Base-by-base conservation (phyloP, 78 protist genomes). In the Diacronema lutheri region DNA sequence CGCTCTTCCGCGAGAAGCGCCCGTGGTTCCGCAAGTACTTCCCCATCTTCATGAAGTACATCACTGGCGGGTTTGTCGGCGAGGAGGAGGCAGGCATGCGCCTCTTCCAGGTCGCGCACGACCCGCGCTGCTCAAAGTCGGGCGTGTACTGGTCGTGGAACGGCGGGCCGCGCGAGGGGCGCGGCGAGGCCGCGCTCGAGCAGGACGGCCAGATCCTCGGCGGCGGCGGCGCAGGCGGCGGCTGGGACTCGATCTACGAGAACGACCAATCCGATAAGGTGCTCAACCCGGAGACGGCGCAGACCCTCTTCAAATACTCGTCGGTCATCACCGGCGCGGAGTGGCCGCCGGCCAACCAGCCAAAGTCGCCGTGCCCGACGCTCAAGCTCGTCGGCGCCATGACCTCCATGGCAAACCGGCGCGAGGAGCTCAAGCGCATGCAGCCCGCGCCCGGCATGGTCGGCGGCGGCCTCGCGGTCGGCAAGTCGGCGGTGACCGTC, bases 91-190 rank as follows among this genome's bases (percentile, higher is more conserved):
- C 88, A 9, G 88, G 82, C 33, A 4, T 21, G 81, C 88, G 88
- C 29, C 38, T 81, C 37, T 81, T 81, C 85, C 85, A 81, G 69
- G 55, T 41, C 9, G 38, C 41, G 57, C 87, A 83, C 41, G 87
- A 83, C 50, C 80, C 79, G 19, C 79, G 81, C n/a, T 68, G 83
- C 74, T 33, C 62, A 55, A 84, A 84, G 81, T 58, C 74, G 23
- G 88, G 88, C 62, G 87, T 84, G 31, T 57, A 84, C 71, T 84
- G 88, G 88, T 71, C 88, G 40, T 84, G 88, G 88, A 64, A 66
- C 41, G 86, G 78, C 35, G 86, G 86, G 56, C 86, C 86, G 33
- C 73, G 76, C 69, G 88, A 72, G 80, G 88, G 88, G 46, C 58
- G 79, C 40, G 82, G 72, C n/a, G 57, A 37, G 35, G 86, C 11